Percentiles rank a stretch among this genome's conserved stretches.
phyloP scores from a whole-genome alignment of 2,329 filamentous ascomycete species.

The Truncatella angustata region DNA sequence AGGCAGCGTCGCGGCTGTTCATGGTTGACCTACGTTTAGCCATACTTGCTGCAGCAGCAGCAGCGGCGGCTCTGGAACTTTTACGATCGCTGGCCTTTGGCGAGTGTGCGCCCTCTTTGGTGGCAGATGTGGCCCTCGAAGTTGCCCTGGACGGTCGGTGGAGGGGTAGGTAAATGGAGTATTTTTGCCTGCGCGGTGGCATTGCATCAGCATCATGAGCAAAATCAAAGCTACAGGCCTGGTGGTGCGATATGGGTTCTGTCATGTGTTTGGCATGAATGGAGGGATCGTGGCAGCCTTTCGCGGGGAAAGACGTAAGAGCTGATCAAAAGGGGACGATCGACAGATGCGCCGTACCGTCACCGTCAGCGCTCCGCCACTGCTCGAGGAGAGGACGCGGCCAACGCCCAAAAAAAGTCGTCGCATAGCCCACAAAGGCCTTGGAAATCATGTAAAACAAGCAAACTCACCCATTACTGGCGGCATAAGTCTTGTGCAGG shows the following conservation, averaged over 20 bases:
- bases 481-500: slow-evolving; percentile 78
- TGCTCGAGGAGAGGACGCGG: no score
- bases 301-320: neutral
- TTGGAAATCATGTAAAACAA: neutral
- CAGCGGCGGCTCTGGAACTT: slow-evolving; percentile 49
- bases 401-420: no score
- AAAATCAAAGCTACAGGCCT: neutral
- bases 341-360: slow-evolving; percentile 9
- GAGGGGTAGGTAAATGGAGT: slow-evolving; percentile 64
- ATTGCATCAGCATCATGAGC: slow-evolving; percentile 35
- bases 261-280: no score
- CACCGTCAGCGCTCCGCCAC: slow-evolving; percentile 11
- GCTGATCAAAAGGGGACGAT: slow-evolving; percentile 6
- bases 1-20: slow-evolving; percentile 93
- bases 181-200: slow-evolving; percentile 53
- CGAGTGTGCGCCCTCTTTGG: slow-evolving; percentile 59
- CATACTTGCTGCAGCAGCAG: slow-evolving; percentile 46
- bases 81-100: slow-evolving; percentile 53
- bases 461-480: slow-evolving; percentile 76
- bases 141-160: slow-evolving; percentile 54
- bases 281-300: neutral
- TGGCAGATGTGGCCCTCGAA: slow-evolving; percentile 63
- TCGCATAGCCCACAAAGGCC: neutral
- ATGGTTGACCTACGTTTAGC: slow-evolving; percentile 87
- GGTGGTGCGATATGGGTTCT: no score